Base-by-base conservation (phyloP, 2,329 filamentous ascomycete genomes). In the Penicillium sp. region DNA sequence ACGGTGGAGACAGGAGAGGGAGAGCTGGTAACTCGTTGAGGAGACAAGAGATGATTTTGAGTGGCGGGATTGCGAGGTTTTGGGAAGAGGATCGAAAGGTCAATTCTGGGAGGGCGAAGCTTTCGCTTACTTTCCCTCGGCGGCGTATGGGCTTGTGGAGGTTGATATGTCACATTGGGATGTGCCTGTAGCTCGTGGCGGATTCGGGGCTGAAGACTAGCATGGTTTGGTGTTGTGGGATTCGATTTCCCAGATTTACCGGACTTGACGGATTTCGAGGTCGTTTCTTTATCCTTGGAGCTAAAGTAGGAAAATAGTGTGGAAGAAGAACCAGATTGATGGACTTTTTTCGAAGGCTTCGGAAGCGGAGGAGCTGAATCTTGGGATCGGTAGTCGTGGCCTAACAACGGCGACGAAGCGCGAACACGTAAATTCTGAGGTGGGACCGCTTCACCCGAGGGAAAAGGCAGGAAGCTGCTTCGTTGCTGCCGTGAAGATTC, bases 241-340 rank as follows among this genome's bases (percentile, higher is more conserved):
- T 53, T 65, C 18, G 68, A 69, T 61, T 75, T 75, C 58, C 47
- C 74, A 56, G 28, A 38, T 12, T 38, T 38, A 4, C 16, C 69
- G 65, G 52, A 72, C 54, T 76, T 64, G 16, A 72, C 69, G 4
- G 70, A 39, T 39, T 39, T 39, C 9, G 36, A 39, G 4, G 16
- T 6, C 6, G 10, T 39, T 1, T 39, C 36, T 18, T 39, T 71
- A 48, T 72, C 74, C 45, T 74, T 70, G 18, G 74, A 68, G 56
- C 74, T 76, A 55, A 78, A 79, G 53, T 76, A 74, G 41, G 78
- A 79, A 54, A 70, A 74, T 10, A 79, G 60, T 3, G 76, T 76
- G 1, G 76, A 75, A 9, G 74, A 72, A 9, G 78, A 79, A 26
- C 71, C 70, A 45, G 74, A 67, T 42, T 76, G 62, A 46, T 69